Base-by-base conservation (phyloP, 2,329 filamentous ascomycete genomes). In the Lecanicillium sp. region DNA sequence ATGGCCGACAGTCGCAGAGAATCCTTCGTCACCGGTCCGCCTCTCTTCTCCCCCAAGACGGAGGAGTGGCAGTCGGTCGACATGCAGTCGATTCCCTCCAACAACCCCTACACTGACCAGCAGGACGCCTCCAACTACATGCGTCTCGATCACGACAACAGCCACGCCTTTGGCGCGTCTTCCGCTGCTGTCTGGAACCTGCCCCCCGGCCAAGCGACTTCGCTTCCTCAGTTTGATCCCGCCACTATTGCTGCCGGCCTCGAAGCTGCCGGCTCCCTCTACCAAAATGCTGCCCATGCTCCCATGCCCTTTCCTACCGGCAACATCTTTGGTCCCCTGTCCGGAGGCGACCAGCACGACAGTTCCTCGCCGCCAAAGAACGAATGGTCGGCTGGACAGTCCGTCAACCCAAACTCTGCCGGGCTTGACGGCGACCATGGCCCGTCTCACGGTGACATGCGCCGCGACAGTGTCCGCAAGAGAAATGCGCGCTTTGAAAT, bases 401-500 rank as follows among this genome's bases (percentile, higher is more conserved):
- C 68, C 43, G 69, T 77, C 65, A 68, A 69, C 52, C 82, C 81
- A 68, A 74, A 78, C 58, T 82, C 86, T 27, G 78, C 81, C 3
- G 27, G 20, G 15, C 1, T 19, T 35, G 79, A 79, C 62, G 90
- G 80, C 66, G 81, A 87, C 23, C 74, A 78, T 48, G 78, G 85
- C 66, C 80, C 82, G 62, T 86, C 79, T 58, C 86, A 87, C 70
- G 89, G 90, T 52, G 84, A 90, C 48, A 73, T 87, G 66, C 77
- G 81, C 53, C 79, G 87, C 57, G 90, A 94, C 58, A 89, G 93
- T 52, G 94, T 97, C 67, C 82, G 93, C 61, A 98, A 98, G 83
- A 97, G 97, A 85, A 98, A 97, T 62, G 90, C 90, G 55, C 86
- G 91, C 57, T 96, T 97, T 68, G 91, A 97, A 62, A 98, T 98